Conservation (phyloP, 768 basidiomycete genomes). For the Boletus rubescentipes region DNA sequence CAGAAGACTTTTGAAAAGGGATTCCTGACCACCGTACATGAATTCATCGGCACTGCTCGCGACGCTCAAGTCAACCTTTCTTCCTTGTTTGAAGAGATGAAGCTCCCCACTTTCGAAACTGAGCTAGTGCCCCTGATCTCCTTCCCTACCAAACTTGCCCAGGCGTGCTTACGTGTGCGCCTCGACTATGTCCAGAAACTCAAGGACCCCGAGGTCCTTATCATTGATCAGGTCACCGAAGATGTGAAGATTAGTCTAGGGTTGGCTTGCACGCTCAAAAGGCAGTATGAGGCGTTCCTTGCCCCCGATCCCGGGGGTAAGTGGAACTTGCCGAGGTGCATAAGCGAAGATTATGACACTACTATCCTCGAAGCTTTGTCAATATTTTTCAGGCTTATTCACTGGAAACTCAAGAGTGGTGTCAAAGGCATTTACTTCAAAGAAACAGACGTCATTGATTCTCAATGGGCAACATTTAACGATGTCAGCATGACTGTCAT, state of each 20-base stretch:
- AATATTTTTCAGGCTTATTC: constrained; percentile 90
- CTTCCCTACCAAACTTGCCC: constrained; percentile 94
- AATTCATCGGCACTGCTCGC: constrained; percentile 82
- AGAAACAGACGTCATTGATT: constrained; percentile 96
- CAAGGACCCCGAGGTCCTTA: constrained; percentile 83
- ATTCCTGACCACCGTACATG: constrained; percentile 82
- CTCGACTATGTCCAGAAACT: constrained; percentile 87
- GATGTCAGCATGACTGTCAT: constrained; percentile 86
- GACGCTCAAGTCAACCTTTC: constrained; percentile 83
- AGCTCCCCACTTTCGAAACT: constrained; percentile 86
- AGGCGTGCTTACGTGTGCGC: constrained; percentile 86
- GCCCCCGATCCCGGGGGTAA: constrained; percentile 81
- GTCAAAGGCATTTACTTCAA: constrained; percentile 93
- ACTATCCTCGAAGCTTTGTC: constrained; percentile 85
- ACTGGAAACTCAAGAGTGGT: constrained; percentile 94
- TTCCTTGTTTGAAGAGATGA: constrained; percentile 77
- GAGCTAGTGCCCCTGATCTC: constrained; percentile 90
- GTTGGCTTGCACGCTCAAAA: constrained; percentile 91
- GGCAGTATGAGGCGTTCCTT: constrained; percentile 91
- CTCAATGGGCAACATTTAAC: constrained; percentile 93
- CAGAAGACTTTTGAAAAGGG: constrained; percentile 92
- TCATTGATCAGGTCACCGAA: constrained; percentile 92
- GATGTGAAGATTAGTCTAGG: constrained; percentile 90
- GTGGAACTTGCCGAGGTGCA: constrained; percentile 88
- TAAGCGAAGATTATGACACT: constrained; percentile 85